These are phyloP conservation scores for Ophioceras dolichostomum DNA, from an alignment of 2,329 filamentous ascomycete species.

Conservation along the genomic window DNA sequence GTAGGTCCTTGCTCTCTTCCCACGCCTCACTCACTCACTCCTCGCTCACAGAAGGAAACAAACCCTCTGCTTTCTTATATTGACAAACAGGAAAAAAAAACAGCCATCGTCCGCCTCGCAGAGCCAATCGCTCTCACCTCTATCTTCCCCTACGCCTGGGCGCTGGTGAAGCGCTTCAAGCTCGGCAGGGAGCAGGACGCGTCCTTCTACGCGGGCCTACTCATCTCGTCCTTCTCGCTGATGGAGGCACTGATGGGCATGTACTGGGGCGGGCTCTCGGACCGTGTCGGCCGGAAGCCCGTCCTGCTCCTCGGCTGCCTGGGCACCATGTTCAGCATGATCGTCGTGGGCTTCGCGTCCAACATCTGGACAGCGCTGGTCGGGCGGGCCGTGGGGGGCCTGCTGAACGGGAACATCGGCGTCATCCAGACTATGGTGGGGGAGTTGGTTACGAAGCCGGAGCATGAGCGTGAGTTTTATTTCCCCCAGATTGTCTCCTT, in stretches of 20 bases:
- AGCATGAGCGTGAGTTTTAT: conserved; percentile 63
- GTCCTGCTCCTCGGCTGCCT: conserved; percentile 70
- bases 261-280: conserved; percentile 77
- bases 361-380: conserved; percentile 76
- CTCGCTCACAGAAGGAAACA: no score
- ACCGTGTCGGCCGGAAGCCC: conserved; percentile 74
- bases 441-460: conserved; percentile 70
- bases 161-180: conserved; percentile 64
- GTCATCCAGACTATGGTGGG: conserved; percentile 90
- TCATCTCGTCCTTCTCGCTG: conserved; percentile 77
- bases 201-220: conserved; percentile 76
- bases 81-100: background rate
- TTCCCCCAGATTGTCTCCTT: background rate
- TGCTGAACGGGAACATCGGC: conserved; percentile 84
- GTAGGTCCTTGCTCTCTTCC: conserved; percentile 42
- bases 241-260: conserved; percentile 76
- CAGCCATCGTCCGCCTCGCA: conserved; percentile 83
- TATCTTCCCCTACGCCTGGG: conserved; percentile 87
- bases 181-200: conserved; percentile 63
- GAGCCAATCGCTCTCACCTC: conserved; percentile 89
- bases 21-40: no score
- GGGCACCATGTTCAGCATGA: conserved; percentile 71
- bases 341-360: conserved; percentile 70
- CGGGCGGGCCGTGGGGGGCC: conserved; percentile 65
- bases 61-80: conserved; percentile 4